Percentiles rank a stretch among this genome's conserved stretches.
Conservation (phyloP, 768 basidiomycete species). For the Boletus reticuloceps region DNA sequence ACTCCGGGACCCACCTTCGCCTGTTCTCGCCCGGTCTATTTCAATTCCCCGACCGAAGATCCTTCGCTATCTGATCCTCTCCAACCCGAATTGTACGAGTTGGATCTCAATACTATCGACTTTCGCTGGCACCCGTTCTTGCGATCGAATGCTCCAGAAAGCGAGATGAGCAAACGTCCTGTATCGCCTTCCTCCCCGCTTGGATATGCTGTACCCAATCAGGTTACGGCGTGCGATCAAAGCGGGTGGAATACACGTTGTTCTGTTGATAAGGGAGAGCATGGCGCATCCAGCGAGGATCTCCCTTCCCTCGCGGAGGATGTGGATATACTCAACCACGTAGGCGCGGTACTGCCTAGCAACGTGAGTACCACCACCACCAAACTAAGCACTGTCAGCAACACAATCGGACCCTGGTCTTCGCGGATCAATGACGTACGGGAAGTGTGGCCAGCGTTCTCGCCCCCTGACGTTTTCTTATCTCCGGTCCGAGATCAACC, state of each 20-base stretch:
- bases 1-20: conserved; percentile 47
- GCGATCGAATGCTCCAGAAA: conserved; percentile 19
- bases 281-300: conserved; percentile 13
- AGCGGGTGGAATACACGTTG: conserved; percentile 11
- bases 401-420: conserved; percentile 1
- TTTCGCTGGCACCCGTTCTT: conserved; percentile 59
- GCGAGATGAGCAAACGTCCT: neutral
- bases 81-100: conserved; percentile 33
- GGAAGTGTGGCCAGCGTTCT: conserved; percentile 8
- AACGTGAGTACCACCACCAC: conserved; percentile 1
- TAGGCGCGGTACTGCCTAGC: conserved; percentile 4
- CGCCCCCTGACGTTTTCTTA: conserved; percentile 24
- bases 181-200: neutral
- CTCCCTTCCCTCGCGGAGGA: conserved; percentile 5
- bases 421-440: conserved; percentile 17
- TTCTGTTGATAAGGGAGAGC: conserved; percentile 4
- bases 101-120: conserved; percentile 43
- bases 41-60: conserved; percentile 53
- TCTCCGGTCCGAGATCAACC: conserved; percentile 28
- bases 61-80: conserved; percentile 41
- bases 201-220: conserved; percentile 4
- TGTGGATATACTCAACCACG: conserved; percentile 1
- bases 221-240: conserved; percentile 12
- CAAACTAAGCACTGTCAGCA: neutral
- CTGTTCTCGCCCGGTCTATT: conserved; percentile 39